Evolutionary conservation across 441 rosid species (phyloP).

Genomic region (Kokia cookei): DNA sequence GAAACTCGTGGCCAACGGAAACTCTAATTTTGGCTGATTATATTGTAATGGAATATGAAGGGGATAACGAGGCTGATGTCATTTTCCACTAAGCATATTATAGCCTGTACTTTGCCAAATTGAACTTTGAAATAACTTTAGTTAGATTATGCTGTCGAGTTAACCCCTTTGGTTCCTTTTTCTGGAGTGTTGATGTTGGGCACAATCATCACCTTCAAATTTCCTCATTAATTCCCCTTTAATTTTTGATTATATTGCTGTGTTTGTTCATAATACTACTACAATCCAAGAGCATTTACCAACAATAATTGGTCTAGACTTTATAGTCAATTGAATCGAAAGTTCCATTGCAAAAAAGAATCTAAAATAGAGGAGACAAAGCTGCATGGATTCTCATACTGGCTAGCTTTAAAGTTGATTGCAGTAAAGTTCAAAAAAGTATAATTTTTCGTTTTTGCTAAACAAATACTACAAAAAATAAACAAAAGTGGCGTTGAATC

Average conservation of each 20-base stretch:
- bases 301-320: background rate
- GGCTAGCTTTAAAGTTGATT: background rate
- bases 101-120: conserved; percentile 18
- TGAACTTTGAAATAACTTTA: conserved; percentile 6
- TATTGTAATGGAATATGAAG: conserved; percentile 16
- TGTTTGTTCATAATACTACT: too few relatives aligned
- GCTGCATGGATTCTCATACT: background rate
- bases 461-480: background rate
- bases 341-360: conserved; percentile 6
- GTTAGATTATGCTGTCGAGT: conserved; percentile 17
- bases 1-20: conserved; percentile 10
- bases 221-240: background rate
- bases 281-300: too few relatives aligned
- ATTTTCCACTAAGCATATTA: conserved; percentile 14
- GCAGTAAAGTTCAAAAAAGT: background rate
- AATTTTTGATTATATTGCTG: too few relatives aligned
- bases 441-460: background rate
- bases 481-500: background rate
- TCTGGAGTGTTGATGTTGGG: background rate
- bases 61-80: conserved; percentile 31
- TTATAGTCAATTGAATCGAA: conserved; percentile 9
- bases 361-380: background rate
- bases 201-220: background rate
- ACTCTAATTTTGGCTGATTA: conserved; percentile 6
- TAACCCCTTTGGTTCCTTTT: conserved; percentile 17